phyloP scores from a whole-genome alignment of 805 yeast species.

The Torulaspora delbrueckii region DNA sequence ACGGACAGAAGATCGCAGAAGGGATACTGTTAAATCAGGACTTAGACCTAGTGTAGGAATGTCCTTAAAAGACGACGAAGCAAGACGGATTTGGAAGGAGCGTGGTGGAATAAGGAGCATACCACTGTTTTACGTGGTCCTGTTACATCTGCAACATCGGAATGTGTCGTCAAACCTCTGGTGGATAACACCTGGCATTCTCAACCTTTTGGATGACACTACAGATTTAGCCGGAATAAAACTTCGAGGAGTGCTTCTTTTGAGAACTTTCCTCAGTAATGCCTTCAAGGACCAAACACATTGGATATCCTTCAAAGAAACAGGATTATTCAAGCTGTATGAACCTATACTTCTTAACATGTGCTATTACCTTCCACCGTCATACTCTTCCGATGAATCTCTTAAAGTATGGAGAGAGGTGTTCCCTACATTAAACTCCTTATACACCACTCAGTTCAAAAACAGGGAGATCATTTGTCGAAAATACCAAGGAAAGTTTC shows the following conservation, averaged over 20 bases:
- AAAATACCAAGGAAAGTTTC: conserved; percentile 15
- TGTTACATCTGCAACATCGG: conserved; percentile 15
- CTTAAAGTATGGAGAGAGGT: conserved; percentile 16
- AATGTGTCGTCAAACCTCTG: conserved; percentile 28
- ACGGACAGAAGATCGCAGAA: conserved; percentile 2
- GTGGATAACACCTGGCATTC: conserved; percentile 35
- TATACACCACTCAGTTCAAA: conserved; percentile 18
- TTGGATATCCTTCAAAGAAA: conserved; percentile 25
- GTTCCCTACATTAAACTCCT: conserved; percentile 22
- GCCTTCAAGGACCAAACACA: conserved; percentile 12
- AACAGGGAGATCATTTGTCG: conserved; percentile 6
- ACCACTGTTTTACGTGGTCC: conserved; percentile 23
- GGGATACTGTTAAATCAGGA: conserved; percentile 14
- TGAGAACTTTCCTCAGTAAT: conserved; percentile 19
- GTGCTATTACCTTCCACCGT: conserved; percentile 31
- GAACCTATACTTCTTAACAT: conserved; percentile 26
- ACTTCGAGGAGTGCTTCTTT: conserved; percentile 24
- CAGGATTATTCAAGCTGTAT: conserved; percentile 26
- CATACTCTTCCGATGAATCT: conserved; percentile 17
- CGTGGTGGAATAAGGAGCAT: conserved; percentile 26
- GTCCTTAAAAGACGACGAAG: conserved; percentile 21
- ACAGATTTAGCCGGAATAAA: conserved; percentile 24
- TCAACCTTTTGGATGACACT: conserved; percentile 32
- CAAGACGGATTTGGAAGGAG: conserved; percentile 19
- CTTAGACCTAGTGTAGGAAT: conserved; percentile 33